phyloP scores from a whole-genome alignment of 2,329 filamentous ascomycete genomes.

The Trichoderma sp. region DNA sequence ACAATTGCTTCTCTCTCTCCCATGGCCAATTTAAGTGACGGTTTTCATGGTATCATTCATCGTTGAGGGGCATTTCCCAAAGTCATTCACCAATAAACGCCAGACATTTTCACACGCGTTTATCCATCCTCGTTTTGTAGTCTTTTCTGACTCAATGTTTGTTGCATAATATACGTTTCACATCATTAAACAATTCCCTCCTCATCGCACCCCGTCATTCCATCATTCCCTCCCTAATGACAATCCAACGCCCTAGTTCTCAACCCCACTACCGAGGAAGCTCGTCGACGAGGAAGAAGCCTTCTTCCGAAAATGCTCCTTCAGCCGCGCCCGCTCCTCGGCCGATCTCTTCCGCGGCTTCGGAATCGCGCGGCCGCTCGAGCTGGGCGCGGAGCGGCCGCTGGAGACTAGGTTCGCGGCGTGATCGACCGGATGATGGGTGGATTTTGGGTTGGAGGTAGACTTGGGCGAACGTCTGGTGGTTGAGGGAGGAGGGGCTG shows the following conservation, averaged over 20 bases:
- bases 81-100: neutral
- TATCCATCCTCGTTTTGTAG: neutral
- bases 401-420: slow-evolving; percentile 23
- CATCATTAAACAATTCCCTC: neutral
- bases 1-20: neutral
- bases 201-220: neutral
- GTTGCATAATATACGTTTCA: neutral
- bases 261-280: neutral
- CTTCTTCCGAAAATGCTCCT: slow-evolving; percentile 29
- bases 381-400: slow-evolving; percentile 17
- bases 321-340: slow-evolving; percentile 27
- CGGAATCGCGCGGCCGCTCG: slow-evolving; percentile 17
- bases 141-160: neutral
- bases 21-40: neutral
- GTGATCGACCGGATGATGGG: slow-evolving; percentile 26
- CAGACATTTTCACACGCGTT: neutral
- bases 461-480: slow-evolving; percentile 16
- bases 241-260: neutral
- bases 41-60: neutral
- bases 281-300: slow-evolving; percentile 1
- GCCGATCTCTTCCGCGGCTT: slow-evolving; percentile 21
- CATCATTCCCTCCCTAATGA: neutral
- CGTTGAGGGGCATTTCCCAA: neutral
- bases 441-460: slow-evolving; percentile 5
- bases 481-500: neutral